phyloP scores from a whole-genome alignment of 192 early-diverging fungal species.

The Obelidium mucronatum region DNA sequence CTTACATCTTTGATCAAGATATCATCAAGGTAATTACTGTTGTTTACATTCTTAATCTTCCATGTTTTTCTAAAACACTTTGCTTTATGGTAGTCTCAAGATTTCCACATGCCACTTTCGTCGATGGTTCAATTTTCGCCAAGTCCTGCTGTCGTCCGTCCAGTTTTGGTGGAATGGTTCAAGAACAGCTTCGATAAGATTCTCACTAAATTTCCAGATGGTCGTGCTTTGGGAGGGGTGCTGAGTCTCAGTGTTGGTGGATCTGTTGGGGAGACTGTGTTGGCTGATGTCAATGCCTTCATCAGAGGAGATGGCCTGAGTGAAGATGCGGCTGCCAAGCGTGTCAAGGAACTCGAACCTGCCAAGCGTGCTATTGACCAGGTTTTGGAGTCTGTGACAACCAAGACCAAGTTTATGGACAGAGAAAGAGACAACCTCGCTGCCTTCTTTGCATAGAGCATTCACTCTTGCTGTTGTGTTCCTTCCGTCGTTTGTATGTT shows the following conservation, averaged over 20 bases:
- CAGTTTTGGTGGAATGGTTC: conserved; percentile 38
- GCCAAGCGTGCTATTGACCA: conserved; percentile 6
- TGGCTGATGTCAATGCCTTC: conserved; percentile 31
- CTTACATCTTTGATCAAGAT: conserved; percentile 74
- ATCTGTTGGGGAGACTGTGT: conserved; percentile 12
- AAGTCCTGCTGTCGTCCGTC: conserved; percentile 3
- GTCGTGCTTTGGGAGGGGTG: not conserved
- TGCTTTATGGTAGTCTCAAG: too few relatives aligned
- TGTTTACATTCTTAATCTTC: too few relatives aligned
- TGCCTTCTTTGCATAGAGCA: not conserved
- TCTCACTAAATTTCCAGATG: not conserved
- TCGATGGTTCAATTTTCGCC: not conserved
- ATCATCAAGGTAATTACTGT: conserved; percentile 68
- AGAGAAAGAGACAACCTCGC: conserved; percentile 26
- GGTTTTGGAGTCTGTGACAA: conserved; percentile 11
- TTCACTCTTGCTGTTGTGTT: too few relatives aligned
- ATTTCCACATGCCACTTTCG: conserved; percentile 17
- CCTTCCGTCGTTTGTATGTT: too few relatives aligned
- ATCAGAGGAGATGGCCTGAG: conserved; percentile 27
- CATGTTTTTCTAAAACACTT: too few relatives aligned
- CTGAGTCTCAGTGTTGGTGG: not conserved
- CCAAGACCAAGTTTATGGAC: conserved; percentile 17
- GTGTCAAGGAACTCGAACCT: conserved; percentile 29
- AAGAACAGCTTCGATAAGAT: conserved; percentile 28
- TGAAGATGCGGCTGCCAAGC: conserved; percentile 16